Evolutionary conservation across 2,329 filamentous ascomycete genomes (phyloP), one percentile per base, ranked within the genome.

Genomic region (Pseudogymnoascus sp.): DNA sequence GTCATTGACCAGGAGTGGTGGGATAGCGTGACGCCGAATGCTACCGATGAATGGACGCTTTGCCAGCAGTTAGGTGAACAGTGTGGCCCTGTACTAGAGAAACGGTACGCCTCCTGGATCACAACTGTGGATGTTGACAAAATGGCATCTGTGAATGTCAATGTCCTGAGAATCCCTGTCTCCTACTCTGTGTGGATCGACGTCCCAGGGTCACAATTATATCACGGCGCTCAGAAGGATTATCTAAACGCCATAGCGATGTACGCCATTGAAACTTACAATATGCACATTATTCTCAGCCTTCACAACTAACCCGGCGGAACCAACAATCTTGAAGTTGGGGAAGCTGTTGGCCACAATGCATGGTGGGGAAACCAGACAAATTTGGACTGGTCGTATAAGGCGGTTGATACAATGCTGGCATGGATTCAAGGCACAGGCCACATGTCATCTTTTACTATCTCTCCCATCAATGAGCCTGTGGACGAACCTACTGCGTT

Each of bases 161-260:
- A 73, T 50, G 67, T 70, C 4, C 69, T 76, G 12, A 69, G 74
- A 5, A 75, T 77, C 18, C 73, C 75, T 0, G 74, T 71, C 1
- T 72, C 71, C 5, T 76, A 75, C 53, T 72, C 74, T 1, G 73
- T 73, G 4, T 77, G 73, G 74, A 64, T 75, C 59, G 68, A 72
- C 14, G 69, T 75, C 7, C 73, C 74, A 6, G 73, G 73, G 2
- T 69, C 66, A 5, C 61, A 70, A 28, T 66, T 75, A 18, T 74
- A 76, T 65, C 64, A 62, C 35, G 74, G 74, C 23, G 71, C 71
- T 25, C 74, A 76, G 63, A 56, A 64, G 5, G 60, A 64, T 14
- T 69, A 70, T 64, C 66, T 76, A n/a, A 67, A 67, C 42, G 67
- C 62, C 1, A 72, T 76, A 38, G 67, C 73, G 7, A 67, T 69